Base-by-base conservation (phyloP, 2,329 filamentous ascomycete species). In the Aspergillus brunneoviolaceus region DNA sequence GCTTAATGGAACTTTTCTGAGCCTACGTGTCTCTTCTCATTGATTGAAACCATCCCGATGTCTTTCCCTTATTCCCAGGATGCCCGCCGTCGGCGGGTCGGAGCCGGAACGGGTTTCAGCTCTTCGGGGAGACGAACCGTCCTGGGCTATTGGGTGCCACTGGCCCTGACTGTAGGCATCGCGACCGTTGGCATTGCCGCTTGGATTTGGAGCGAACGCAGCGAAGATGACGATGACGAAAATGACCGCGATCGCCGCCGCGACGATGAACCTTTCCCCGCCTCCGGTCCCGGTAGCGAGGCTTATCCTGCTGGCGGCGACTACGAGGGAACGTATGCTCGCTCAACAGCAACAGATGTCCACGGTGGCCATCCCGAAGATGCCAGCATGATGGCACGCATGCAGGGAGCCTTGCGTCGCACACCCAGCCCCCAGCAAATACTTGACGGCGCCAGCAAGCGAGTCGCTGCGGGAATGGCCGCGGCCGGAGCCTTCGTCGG, bases 201-300 rank as follows among this genome's bases (percentile, higher is more conserved):
- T 59, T 98, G 94, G 94, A 87, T 93, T 62, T 96, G 92, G 92
- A 96, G 90, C 75, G 92, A 96, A 79, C 89, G 91, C 70, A 86
- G 84, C 70, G 88, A 90, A 66, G 85, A 88, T 60, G 88, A 91
- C 60, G 88, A 91, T 56, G 88, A 92, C 33, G 84, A 87, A 54
- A 88, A 92, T 29, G 84, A 87, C 63, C 81, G 83, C 63, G 84
- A 87, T 56, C 79, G 81, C 57, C 79, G 80, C 68, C 81, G 81
- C 49, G 65, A 70, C 55, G 68, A 68, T 57, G 69, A 67, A 42
- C 54, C 65, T 52, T 48, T 67, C 65, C 62, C 70, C 60, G 69
- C 68, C 29, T 67, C 69, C 51, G 70, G 67, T 16, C 66, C 68
- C 42, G 55, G 60, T 19, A 65, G 60, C 31, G 67, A 68, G 57